Evolutionary conservation across 2,329 filamentous ascomycete species (phyloP), one percentile per base, ranked within the genome.

Genomic region (Fusarium praegraminearum): DNA sequence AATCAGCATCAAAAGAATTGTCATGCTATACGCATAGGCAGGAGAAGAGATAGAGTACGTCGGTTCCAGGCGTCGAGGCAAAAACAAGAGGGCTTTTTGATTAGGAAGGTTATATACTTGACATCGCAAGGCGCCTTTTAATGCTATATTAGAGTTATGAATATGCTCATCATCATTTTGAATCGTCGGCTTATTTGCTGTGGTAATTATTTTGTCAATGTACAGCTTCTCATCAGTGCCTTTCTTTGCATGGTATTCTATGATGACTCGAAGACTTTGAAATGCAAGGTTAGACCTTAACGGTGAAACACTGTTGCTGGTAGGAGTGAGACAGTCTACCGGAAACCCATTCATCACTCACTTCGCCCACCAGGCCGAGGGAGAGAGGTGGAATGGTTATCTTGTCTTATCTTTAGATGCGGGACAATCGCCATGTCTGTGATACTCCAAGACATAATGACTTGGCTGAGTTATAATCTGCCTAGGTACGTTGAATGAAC

Each of bases 61-160:
- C 38, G 54, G 41, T 57, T 45, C 66, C 64, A 44, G 67, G 63
- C 67, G 63, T 69, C 67, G 45, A 57, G 55, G 67, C 41, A 69
- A 70, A 71, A 71, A 60, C 16, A 50, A 68, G 58, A 59, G 55
- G 59, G 58, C 51, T 57, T 71, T 69, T 71, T 70, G 67, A 43
- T 71, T 70, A 65, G 49, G 67, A 51, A 69, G 59, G 65, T 53
- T 71, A 71, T 71, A 70, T 69, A 67, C 64, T 69, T 54, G 56
- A 71, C 47, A 62, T 60, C 43, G 35, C 51, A 67, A 41, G 55
- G 67, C 64, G 59, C 54, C 59, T 60, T 52, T 65, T 65, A 68
- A 69, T 70, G 56, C 64, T 53, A 69, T 55, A 51, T 28, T 71
- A 71, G 59, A 71, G n/a, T 68, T 66, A 61, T 47, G 47, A 71